Evolutionary conservation across 202 grass and related monocot species (phyloP).

Genomic region (Hordeum pubiflorum): DNA sequence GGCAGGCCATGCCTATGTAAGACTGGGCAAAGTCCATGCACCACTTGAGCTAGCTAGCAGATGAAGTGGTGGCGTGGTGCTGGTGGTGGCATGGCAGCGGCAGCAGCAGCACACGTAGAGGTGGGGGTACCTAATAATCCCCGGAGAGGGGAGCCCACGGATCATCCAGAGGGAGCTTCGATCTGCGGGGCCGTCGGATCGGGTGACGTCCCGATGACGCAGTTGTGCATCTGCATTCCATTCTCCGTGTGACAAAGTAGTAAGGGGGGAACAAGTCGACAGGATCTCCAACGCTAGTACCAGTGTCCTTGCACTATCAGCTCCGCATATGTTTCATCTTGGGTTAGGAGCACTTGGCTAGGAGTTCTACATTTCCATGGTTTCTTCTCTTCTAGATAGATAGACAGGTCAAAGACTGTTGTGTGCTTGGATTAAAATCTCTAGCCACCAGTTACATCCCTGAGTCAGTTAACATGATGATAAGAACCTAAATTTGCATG

Average conservation of each 20-base stretch:
- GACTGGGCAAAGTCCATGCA: slow-evolving; percentile 22
- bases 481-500: not conserved
- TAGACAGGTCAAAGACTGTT: not conserved
- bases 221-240: slow-evolving; percentile 7
- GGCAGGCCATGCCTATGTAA: slow-evolving; percentile 24
- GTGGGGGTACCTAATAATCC: slow-evolving; percentile 16
- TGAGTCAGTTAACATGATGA: not conserved
- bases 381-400: not conserved
- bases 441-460: not conserved
- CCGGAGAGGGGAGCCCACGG: not conserved
- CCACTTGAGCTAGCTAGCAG: slow-evolving; percentile 30
- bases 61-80: slow-evolving; percentile 3
- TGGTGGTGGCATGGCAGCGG: slow-evolving; percentile 16
- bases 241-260: not conserved
- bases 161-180: slow-evolving; percentile 1
- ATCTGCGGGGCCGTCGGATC: not conserved
- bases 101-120: slow-evolving; percentile 9
- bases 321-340: not conserved
- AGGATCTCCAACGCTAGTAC: not conserved
- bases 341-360: not conserved
- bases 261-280: not conserved
- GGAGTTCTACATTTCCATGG: not conserved
- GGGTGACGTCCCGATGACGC: slow-evolving; percentile 35
- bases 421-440: not conserved
- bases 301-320: not conserved